A percentile compares a stretch with the other conserved stretches of the same genome.
These are phyloP conservation scores for Sistotremastrum suecicum DNA, from an alignment of 768 basidiomycete genomes.

Conservation along the genomic window DNA sequence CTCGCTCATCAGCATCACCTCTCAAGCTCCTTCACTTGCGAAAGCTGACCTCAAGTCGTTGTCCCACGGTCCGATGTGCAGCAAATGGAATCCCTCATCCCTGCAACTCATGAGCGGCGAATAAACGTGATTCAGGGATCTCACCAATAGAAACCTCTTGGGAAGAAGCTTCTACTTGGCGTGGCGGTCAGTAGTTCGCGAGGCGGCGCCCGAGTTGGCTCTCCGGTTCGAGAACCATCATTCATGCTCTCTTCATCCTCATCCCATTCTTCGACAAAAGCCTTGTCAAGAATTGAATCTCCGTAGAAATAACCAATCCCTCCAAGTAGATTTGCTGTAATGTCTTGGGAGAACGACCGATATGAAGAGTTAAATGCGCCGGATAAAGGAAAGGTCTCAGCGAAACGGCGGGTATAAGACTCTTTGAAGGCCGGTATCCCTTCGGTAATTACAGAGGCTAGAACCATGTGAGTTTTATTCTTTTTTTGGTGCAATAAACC, in stretches of 20 bases:
- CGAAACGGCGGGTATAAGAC: constrained; percentile 55
- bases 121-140: not conserved
- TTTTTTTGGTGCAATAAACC: not conserved
- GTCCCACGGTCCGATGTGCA: constrained; percentile 89
- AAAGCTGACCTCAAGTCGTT: constrained; percentile 57
- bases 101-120: constrained; percentile 23
- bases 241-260: constrained; percentile 38
- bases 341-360: constrained; percentile 59
- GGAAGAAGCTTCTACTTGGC: constrained; percentile 94
- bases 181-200: constrained; percentile 78
- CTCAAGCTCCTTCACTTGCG: not conserved
- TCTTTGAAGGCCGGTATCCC: constrained; percentile 54
- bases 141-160: constrained; percentile 93
- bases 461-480: constrained; percentile 1
- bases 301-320: constrained; percentile 96
- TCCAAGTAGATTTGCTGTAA: constrained; percentile 84
- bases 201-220: constrained; percentile 32
- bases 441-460: constrained; percentile 51
- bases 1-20: not conserved
- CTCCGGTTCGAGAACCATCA: constrained; percentile 19
- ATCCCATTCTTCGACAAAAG: constrained; percentile 88
- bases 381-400: constrained; percentile 52
- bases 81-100: constrained; percentile 95
- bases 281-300: constrained; percentile 69
- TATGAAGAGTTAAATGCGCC: constrained; percentile 33